Conservation (phyloP, 2,329 filamentous ascomycete species). For the Penicillium sp. region DNA sequence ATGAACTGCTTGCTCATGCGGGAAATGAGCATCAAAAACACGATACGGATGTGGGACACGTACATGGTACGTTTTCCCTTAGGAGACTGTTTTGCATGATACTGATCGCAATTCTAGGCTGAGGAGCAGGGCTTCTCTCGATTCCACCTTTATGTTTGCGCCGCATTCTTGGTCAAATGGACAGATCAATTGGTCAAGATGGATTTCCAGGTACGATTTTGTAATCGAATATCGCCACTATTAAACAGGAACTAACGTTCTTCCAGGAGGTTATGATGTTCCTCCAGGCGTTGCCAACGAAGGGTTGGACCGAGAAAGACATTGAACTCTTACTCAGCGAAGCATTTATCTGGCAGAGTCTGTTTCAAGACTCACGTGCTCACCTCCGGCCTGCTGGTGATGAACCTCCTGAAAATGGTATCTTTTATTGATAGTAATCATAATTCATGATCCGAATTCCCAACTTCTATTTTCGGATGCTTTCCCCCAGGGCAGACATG, state of each 20-base stretch:
- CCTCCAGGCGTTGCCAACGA: conserved; percentile 87
- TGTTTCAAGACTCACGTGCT: conserved; percentile 91
- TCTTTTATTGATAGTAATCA: conserved; percentile 37
- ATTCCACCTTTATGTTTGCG: conserved; percentile 97
- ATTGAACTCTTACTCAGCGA: conserved; percentile 94
- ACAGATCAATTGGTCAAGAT: conserved; percentile 91
- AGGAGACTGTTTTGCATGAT: conserved; percentile 3
- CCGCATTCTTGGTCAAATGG: conserved; percentile 98
- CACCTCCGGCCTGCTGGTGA: conserved; percentile 60
- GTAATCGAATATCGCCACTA: not conserved
- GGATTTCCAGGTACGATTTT: conserved; percentile 70
- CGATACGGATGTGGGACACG: conserved; percentile 99
- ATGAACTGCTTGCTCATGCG: conserved; percentile 99
- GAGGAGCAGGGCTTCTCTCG: conserved; percentile 98
- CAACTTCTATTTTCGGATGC: conserved; percentile 15
- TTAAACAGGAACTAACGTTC: conserved; percentile 18
- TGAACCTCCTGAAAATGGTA: conserved; percentile 35
- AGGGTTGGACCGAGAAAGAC: conserved; percentile 95
- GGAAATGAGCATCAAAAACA: conserved; percentile 94
- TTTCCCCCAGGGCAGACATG: conserved; percentile 7
- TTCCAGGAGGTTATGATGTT: conserved; percentile 99
- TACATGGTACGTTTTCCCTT: conserved; percentile 68
- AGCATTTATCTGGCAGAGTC: conserved; percentile 97
- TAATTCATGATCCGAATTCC: conserved; percentile 31
- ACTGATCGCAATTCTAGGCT: conserved; percentile 58